Evolutionary conservation across 345 rosid species (phyloP).

Genomic region (Schrenkiella parvula): DNA sequence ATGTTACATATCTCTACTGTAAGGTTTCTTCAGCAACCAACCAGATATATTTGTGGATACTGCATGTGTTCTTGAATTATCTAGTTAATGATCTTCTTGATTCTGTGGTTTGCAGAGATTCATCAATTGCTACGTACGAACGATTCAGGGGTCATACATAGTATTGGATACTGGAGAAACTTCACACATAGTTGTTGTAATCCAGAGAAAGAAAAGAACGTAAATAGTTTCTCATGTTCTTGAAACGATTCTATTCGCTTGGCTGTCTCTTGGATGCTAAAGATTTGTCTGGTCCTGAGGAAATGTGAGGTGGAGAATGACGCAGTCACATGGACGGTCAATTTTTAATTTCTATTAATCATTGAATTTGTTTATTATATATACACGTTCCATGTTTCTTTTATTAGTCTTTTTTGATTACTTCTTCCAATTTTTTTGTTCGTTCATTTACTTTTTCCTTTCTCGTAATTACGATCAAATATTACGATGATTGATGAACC

Average conservation of each 20-base stretch:
- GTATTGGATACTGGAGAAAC: background rate
- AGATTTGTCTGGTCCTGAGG: conserved; percentile 9
- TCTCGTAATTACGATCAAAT: too few relatives aligned
- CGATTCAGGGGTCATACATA: background rate
- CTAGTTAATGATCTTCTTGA: background rate
- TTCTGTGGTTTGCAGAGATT: background rate
- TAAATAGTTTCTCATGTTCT: too few relatives aligned
- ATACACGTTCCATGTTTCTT: too few relatives aligned
- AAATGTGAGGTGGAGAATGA: conserved; percentile 6
- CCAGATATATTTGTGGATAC: too few relatives aligned
- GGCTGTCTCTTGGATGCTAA: conserved; percentile 2
- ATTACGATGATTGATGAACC: too few relatives aligned
- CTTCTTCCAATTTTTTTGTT: too few relatives aligned
- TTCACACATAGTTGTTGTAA: too few relatives aligned
- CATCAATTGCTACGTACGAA: too few relatives aligned
- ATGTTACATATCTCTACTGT: background rate
- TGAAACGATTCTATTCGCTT: too few relatives aligned
- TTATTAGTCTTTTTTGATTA: too few relatives aligned
- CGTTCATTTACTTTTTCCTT: too few relatives aligned
- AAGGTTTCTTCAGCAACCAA: background rate
- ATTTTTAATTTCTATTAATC: background rate
- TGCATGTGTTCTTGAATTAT: background rate
- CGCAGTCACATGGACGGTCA: conserved; percentile 15
- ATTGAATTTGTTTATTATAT: background rate
- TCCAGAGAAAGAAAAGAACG: too few relatives aligned